phyloP scores from a whole-genome alignment of 1,284 basidiomycete species.

The Exobasidium rhododendri region DNA sequence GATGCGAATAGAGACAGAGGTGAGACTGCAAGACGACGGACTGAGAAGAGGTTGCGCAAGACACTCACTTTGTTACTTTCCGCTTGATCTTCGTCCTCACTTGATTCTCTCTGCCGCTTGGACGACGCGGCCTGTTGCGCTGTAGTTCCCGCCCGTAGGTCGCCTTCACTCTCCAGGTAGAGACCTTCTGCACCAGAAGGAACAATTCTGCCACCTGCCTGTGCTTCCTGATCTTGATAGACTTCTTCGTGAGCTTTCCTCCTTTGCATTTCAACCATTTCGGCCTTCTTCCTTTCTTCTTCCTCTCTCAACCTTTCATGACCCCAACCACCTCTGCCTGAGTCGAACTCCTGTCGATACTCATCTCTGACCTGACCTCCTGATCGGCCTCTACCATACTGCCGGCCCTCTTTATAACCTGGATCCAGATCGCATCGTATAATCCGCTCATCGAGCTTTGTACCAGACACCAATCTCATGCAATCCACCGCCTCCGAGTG shows the following conservation, averaged over 20 bases:
- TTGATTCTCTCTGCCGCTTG: slow-evolving; percentile 5
- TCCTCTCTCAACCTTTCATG: slow-evolving; percentile 58
- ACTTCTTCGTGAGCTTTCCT: slow-evolving; percentile 76
- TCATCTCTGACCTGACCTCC: slow-evolving; percentile 92
- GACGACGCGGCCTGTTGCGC: background rate
- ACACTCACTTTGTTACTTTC: slow-evolving; percentile 16
- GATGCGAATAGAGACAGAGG: background rate
- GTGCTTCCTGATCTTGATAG: slow-evolving; percentile 76
- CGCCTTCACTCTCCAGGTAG: slow-evolving; percentile 43
- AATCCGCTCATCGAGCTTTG: slow-evolving; percentile 98
- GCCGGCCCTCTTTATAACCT: slow-evolving; percentile 94
- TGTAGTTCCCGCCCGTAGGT: slow-evolving; percentile 15
- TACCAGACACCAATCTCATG: slow-evolving; percentile 90
- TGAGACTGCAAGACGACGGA: background rate
- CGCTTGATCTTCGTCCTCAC: slow-evolving; percentile 17
- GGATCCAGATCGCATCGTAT: slow-evolving; percentile 96
- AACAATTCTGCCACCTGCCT: slow-evolving; percentile 74
- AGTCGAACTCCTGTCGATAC: slow-evolving; percentile 94
- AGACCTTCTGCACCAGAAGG: slow-evolving; percentile 57
- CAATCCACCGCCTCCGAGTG: slow-evolving; percentile 89
- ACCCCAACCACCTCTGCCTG: slow-evolving; percentile 80
- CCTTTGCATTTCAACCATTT: slow-evolving; percentile 73
- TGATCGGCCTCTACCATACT: slow-evolving; percentile 94
- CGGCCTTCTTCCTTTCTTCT: slow-evolving; percentile 70
- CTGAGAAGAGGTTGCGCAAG: background rate